Conservation (phyloP, 106 monocot species). For the Platanthera zijinensis region DNA sequence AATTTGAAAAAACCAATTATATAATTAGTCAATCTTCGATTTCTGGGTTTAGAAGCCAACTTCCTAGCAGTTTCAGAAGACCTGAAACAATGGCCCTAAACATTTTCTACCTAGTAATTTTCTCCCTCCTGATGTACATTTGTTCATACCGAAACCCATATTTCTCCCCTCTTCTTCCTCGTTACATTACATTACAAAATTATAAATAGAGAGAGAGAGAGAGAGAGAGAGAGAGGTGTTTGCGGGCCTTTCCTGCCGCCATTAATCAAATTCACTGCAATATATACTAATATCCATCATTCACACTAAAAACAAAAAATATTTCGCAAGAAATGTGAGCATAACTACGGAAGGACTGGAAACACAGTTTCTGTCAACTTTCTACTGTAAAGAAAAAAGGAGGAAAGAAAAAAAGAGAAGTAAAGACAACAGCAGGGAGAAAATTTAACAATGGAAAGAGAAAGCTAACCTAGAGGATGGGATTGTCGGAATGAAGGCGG, state of each 20-base stretch:
- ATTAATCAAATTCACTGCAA: neutral
- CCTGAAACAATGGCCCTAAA: too few species aligned
- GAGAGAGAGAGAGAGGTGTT: neutral
- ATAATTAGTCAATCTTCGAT: too few species aligned
- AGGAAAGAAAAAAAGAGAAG: neutral
- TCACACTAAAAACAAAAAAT: neutral
- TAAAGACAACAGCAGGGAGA: neutral
- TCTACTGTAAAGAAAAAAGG: neutral
- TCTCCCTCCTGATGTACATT: too few species aligned
- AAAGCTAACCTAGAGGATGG: too few species aligned
- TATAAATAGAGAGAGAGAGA: neutral
- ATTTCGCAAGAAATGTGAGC: neutral
- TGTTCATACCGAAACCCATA: too few species aligned
- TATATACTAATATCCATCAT: neutral
- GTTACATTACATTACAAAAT: neutral
- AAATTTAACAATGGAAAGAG: neutral
- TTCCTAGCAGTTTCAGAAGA: too few species aligned
- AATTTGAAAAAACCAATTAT: too few species aligned
- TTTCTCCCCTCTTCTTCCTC: neutral
- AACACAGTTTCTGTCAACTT: neutral
- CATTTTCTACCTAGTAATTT: too few species aligned
- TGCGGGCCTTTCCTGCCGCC: too few species aligned
- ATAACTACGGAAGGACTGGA: neutral
- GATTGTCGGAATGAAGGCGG: neutral
- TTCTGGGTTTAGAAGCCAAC: too few species aligned